Base-by-base conservation (phyloP, 1,139 yeast genomes). In the Spathaspora jeffriesii region DNA sequence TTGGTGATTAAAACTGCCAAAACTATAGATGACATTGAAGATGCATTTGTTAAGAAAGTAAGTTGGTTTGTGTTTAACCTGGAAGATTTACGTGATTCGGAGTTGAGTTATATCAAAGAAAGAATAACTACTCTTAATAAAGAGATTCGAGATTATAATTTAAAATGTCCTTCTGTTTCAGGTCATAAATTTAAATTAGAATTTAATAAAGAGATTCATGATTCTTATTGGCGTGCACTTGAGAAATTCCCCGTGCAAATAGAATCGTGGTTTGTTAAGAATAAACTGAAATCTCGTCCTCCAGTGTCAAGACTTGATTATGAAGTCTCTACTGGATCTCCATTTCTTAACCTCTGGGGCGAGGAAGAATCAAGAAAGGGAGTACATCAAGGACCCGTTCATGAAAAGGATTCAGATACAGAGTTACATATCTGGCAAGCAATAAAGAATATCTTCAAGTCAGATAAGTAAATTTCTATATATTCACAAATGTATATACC, bases 121-220 rank as follows among this genome's bases (percentile, higher is more conserved):
- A 72, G 79, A 47, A 58, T 86, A 7, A 68, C 66, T 13, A 59
- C 70, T 4, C 63, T 89, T 42, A 90, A 90, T 62, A 76, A 71
- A 45, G 69, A 74, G 1, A 76, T 90, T 18, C 68, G 96, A 21
- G 80, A 86, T 17, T 90, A 89, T 61, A 90, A 90, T 56, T 63
- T 90, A 25, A 95, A 88, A 59, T 88, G 95, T 1, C 97, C 97
- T 0, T 67, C 85, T 21, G 47, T 65, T 4, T 74, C 83, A 1
- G 81, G 95, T 0, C 90, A 92, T 51, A 84, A 84, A 54, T 70
- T 86, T 47, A 89, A 89, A 59, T 61, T 90, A 18, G 42, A 67
- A 0, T 59, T 71, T 0, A 82, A 77, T 4, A 68, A 65, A 3
- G 97, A 90, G 61, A 58, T 85, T 6, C 55, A 61, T 20, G 56